A percentile compares a stretch with the other conserved stretches of the same genome.
Conservation (phyloP, 306 rosid species). For the Rubus idaeus region DNA sequence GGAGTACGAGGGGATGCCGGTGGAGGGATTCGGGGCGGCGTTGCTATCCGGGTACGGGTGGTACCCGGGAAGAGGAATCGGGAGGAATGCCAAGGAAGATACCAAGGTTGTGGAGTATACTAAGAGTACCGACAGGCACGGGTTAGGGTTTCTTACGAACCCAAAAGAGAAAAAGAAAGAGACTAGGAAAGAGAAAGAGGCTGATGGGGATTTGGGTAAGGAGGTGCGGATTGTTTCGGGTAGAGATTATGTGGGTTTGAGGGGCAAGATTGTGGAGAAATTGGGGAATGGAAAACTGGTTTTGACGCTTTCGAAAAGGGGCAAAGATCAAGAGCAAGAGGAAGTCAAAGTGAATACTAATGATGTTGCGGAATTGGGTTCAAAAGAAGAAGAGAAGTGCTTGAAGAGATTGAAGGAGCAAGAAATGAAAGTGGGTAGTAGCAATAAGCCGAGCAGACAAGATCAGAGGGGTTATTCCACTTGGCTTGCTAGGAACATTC, state of each 20-base stretch:
- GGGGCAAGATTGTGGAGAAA: constrained; percentile 48
- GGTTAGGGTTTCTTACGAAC: constrained; percentile 56
- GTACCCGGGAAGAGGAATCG: constrained; percentile 81
- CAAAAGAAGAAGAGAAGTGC: constrained; percentile 61
- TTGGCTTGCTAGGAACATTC: constrained; percentile 82
- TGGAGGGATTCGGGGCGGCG: constrained; percentile 78
- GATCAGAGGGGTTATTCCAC: constrained; percentile 31
- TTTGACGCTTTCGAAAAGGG: constrained; percentile 40
- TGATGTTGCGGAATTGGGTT: constrained; percentile 60
- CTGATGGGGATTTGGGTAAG: constrained; percentile 23
- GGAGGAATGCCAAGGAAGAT: constrained; percentile 69
- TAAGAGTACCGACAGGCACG: constrained; percentile 56
- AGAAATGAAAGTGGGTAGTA: constrained; percentile 22
- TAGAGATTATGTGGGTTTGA: constrained; percentile 47
- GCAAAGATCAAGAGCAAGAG: constrained; percentile 19
- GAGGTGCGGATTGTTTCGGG: constrained; percentile 59
- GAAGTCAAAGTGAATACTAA: constrained; percentile 37
- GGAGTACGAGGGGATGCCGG: constrained; percentile 64
- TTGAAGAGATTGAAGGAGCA: constrained; percentile 55
- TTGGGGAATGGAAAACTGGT: constrained; percentile 35
- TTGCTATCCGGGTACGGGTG: constrained; percentile 86
- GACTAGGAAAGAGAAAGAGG: constrained; percentile 9
- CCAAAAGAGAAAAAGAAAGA: neutral
- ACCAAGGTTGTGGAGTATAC: constrained; percentile 51
- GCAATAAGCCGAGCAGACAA: constrained; percentile 26